Percentiles rank a stretch among this genome's conserved stretches.
These are phyloP conservation scores for Beauveria pseudobassiana DNA, from an alignment of 2,329 filamentous ascomycete species.

Conservation along the genomic window DNA sequence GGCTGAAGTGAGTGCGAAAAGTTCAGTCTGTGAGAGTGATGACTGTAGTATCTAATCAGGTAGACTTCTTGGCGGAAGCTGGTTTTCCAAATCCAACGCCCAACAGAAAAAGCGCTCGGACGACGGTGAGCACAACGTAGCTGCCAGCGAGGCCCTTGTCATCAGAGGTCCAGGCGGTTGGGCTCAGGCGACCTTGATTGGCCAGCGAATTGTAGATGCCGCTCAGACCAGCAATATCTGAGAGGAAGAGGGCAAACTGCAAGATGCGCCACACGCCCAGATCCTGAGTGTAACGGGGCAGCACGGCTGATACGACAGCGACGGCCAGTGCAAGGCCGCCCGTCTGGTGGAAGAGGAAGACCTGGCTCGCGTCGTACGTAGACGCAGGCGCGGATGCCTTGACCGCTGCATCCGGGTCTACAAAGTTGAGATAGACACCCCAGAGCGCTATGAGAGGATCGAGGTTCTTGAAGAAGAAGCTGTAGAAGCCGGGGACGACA, in stretches of 20 bases:
- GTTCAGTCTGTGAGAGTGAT: not conserved
- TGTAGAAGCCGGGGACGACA: constrained; percentile 12
- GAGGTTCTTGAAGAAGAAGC: constrained; percentile 17
- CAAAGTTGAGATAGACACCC: constrained; percentile 17
- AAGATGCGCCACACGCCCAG: constrained; percentile 16
- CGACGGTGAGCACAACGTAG: constrained; percentile 12
- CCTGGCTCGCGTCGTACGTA: constrained; percentile 12
- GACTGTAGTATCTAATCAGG: not conserved
- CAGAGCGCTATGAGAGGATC: constrained; percentile 17
- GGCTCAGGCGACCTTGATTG: constrained; percentile 12
- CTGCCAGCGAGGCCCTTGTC: constrained; percentile 12
- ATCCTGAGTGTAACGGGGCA: constrained; percentile 17
- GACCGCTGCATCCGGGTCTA: constrained; percentile 12
- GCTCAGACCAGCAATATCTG: constrained; percentile 17
- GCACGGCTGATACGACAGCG: constrained; percentile 14
- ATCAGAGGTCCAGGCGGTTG: constrained; percentile 13
- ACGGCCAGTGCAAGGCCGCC: constrained; percentile 16
- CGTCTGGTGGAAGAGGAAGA: constrained; percentile 18
- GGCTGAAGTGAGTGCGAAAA: too few relatives aligned
- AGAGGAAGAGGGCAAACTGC: constrained; percentile 16
- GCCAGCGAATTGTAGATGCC: constrained; percentile 13
- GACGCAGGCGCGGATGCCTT: constrained; percentile 12
- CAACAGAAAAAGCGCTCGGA: constrained; percentile 14
- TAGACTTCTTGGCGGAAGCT: constrained; percentile 3
- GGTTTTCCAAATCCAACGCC: constrained; percentile 12